Evolutionary conservation across 2,329 filamentous ascomycete species (phyloP), one percentile per base, ranked within the genome.

Genomic region (Pseudohalonectria lignicola): DNA sequence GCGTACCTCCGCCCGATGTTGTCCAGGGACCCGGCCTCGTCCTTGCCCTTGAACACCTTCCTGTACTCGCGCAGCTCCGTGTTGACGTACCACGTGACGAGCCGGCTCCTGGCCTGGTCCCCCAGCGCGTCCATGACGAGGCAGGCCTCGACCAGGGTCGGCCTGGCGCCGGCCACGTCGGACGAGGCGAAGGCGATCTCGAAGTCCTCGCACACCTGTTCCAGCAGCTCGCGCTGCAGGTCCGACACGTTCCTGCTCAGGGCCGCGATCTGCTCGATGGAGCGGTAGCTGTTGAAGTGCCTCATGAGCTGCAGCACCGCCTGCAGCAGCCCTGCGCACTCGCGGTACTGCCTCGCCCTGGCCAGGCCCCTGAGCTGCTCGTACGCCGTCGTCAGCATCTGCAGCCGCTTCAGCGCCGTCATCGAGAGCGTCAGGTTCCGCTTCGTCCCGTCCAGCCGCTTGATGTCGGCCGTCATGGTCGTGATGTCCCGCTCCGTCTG

Each of bases 311-410:
- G 92, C 41, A 98, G 75, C 23, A 98, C 92, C 9, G 92, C 92
- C 63, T 94, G 86, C 41, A 98, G 68, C 42, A 98, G 69, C 51
- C 93, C 87, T 13, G 90, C 88, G 55, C 92, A 96, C 57, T 98
- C 92, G 46, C 86, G 73, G 58, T 98, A 98, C 59, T 98, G 92
- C 40, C 90, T 72, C 26, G 83, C 82, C 60, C 84, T 84, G 47
- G 85, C 82, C 47, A 95, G 67, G 3, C 79, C 84, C 41, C 84
- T 76, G 41, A 98, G 70, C 63, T 98, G 92, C 56, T 96, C 92
- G 61, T 96, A 98, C n/a, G 92, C 92, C 4, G 92, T 96, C 5
- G 92, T 96, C 55, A 98, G 66, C 92, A 98, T 98, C 69, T 98
- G 92, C 50, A 98, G 71, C 34, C 92, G 75, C 67, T 98, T 98